Conservation (phyloP, 441 rosid genomes). For the Pelargonium cotyledonis region DNA sequence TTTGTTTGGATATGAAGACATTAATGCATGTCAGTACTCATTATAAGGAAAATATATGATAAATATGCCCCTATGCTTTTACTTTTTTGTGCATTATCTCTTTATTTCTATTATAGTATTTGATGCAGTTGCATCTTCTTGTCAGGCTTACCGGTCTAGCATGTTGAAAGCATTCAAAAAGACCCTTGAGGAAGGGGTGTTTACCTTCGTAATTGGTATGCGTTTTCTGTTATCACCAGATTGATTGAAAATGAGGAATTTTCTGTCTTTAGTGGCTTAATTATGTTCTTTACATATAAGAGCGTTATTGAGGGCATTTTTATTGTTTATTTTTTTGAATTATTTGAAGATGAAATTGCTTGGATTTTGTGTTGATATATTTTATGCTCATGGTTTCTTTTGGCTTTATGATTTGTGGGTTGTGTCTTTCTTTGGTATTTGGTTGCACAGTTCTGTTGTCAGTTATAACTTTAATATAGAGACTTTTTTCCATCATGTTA, state of each 20-base stretch:
- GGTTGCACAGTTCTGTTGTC: conserved; percentile 16
- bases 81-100: background rate
- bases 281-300: too few relatives aligned
- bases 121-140: conserved; percentile 18
- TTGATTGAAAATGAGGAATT: conserved; percentile 6
- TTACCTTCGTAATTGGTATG: conserved; percentile 83
- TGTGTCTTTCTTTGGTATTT: conserved; percentile 22
- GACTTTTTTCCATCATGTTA: conserved; percentile 18
- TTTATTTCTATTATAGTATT: background rate
- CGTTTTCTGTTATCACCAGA: conserved; percentile 14
- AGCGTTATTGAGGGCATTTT: too few relatives aligned
- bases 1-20: too few relatives aligned
- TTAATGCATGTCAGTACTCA: background rate
- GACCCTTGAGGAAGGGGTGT: conserved; percentile 85
- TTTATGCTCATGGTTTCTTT: conserved; percentile 20
- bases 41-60: background rate
- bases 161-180: conserved; percentile 89
- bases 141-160: conserved; percentile 81
- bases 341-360: conserved; percentile 28
- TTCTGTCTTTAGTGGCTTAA: background rate
- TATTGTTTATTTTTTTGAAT: background rate
- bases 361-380: conserved; percentile 18
- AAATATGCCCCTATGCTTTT: background rate
- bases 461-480: conserved; percentile 10
- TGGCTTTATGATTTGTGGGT: conserved; percentile 27